phyloP scores from a whole-genome alignment of 2,329 filamentous ascomycete genomes.

The Ophiobolus disseminans region DNA sequence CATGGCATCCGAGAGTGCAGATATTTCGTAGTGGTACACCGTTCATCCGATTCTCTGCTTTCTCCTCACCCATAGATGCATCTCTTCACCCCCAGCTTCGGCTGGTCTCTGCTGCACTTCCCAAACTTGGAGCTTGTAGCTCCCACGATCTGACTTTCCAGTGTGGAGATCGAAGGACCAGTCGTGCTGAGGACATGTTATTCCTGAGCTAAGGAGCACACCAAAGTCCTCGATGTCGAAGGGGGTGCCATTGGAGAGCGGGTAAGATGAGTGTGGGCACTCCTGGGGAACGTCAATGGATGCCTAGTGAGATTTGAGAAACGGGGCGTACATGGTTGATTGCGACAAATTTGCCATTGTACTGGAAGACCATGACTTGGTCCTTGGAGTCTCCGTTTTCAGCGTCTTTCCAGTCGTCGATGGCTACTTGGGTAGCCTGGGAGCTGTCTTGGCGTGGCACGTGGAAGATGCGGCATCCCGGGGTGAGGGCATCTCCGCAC shows the following conservation, averaged over 20 bases:
- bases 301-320: not conserved
- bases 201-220: constrained; percentile 65
- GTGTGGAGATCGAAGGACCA: constrained; percentile 76
- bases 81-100: constrained; percentile 8
- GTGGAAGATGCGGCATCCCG: constrained; percentile 34
- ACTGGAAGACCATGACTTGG: constrained; percentile 71
- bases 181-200: constrained; percentile 72
- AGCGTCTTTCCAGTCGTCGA: constrained; percentile 37
- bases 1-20: not conserved
- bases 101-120: constrained; percentile 62
- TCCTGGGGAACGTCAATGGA: too few species aligned
- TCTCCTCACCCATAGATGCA: constrained; percentile 42
- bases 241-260: constrained; percentile 66
- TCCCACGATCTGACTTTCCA: constrained; percentile 67
- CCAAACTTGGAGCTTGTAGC: constrained; percentile 68
- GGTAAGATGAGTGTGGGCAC: constrained; percentile 72
- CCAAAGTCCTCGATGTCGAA: constrained; percentile 80
- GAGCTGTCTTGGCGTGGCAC: constrained; percentile 33
- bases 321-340: constrained; percentile 66
- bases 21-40: not conserved
- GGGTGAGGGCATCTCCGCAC: constrained; percentile 17
- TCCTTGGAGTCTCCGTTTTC: constrained; percentile 50
- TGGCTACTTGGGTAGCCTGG: constrained; percentile 19
- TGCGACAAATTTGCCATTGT: constrained; percentile 69
- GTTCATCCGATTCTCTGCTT: constrained; percentile 40